Base-by-base conservation (phyloP, 129 eudicot species). In the Scalesia atractyloides region DNA sequence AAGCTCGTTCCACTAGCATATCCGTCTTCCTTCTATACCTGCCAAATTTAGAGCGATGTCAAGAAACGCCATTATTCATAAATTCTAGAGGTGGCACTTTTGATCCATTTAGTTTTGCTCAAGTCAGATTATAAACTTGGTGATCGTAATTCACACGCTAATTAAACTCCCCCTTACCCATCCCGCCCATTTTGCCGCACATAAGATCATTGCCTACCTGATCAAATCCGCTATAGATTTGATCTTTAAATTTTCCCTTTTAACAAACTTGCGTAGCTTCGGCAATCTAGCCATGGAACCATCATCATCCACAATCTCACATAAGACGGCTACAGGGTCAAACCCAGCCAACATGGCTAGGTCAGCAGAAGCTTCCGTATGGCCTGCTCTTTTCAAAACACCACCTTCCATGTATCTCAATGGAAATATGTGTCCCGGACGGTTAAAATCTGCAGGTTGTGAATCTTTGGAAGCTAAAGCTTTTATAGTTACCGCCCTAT, bases 211-310 rank as follows among this genome's bases (percentile, higher is more conserved):
- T 3, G 18, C 72, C 24, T 75, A 88, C 96, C 96, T 86, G 68
- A 88, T 83, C 48, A 88, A 49, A 82, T 88, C 96, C 56, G 96
- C 89, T 56, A 88, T 88, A 6, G 96, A 88, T 22, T 86, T 62
- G 17, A 88, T 73, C 76, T 86, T 85, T 7, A 86, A 43, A 71
- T 84, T 79, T 26, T 88, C 83, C 34, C 39, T 54, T 69, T 76
- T 19, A 16, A 82, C 89, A 59, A 88, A 81, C 78, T 85, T 76
- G 12, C 73, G 67, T 67, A 88, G 87, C 76, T 62, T 88, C n/a
- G 99, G 97, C 54, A 94, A 72, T 75, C 99, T 80, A 64, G 99
- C 99, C 99, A 94, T 94, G 49, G 99, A 94, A 47, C 97, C 99
- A 84, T 94, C 99, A 76, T 94, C 99, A 78, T 94, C 99, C 17